Conservation (phyloP, 306 rosid genomes). For the Alnus glutinosa region DNA sequence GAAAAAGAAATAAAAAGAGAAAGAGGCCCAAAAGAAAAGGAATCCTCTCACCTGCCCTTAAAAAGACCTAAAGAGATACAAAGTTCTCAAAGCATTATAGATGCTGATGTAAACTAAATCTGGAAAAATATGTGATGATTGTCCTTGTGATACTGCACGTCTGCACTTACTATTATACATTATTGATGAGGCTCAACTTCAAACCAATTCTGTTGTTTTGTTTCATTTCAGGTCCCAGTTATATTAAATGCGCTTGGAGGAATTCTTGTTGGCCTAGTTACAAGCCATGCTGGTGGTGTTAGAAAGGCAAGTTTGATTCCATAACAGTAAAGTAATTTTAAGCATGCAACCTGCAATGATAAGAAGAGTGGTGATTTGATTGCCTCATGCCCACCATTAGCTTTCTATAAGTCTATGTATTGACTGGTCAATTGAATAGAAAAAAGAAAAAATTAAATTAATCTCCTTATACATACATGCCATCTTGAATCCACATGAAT, state of each 20-base stretch:
- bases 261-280: constrained; percentile 91
- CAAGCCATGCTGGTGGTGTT: constrained; percentile 93
- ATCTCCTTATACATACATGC: background rate
- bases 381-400: constrained; percentile 2
- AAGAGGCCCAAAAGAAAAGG: background rate
- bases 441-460: background rate
- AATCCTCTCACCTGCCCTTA: background rate
- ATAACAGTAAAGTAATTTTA: constrained; percentile 15
- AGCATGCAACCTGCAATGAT: background rate
- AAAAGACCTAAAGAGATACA: background rate
- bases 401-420: background rate
- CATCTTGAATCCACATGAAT: constrained; percentile 9
- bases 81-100: background rate
- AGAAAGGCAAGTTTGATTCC: constrained; percentile 68
- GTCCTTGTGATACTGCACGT: background rate
- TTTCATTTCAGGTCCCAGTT: constrained; percentile 76
- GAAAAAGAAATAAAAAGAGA: background rate
- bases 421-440: constrained; percentile 14
- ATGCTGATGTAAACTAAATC: background rate
- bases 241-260: constrained; percentile 87
- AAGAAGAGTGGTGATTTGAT: constrained; percentile 7
- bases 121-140: background rate
- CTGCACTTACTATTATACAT: constrained; percentile 8
- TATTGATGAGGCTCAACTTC: constrained; percentile 25
- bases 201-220: background rate